A percentile compares a stretch with the other conserved stretches of the same genome.
Conservation (phyloP, 805 yeast species). For the Candida ascalaphidarum region DNA sequence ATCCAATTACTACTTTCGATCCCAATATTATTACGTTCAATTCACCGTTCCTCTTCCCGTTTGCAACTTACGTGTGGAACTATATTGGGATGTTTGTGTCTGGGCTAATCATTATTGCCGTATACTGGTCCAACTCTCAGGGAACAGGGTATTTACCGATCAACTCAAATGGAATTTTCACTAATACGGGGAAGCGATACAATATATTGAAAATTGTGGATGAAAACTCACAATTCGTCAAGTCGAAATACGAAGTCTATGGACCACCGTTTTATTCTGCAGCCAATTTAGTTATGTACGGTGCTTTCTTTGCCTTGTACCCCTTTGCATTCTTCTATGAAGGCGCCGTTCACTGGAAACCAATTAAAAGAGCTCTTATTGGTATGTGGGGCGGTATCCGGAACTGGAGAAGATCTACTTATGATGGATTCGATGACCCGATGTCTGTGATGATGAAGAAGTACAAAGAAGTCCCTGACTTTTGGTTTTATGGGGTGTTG, state of each 20-base stretch:
- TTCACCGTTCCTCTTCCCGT: constrained; percentile 34
- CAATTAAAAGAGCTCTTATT: constrained; percentile 6
- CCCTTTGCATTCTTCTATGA: constrained; percentile 16
- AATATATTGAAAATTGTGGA: constrained; percentile 6
- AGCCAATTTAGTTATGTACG: constrained; percentile 12
- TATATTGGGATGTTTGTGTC: constrained; percentile 10
- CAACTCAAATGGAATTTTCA: constrained; percentile 13
- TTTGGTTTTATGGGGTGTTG: constrained; percentile 17
- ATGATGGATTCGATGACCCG: constrained; percentile 24
- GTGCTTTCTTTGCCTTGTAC: constrained; percentile 15
- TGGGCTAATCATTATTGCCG: constrained; percentile 14
- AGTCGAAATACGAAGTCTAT: constrained; percentile 8
- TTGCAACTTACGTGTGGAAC: constrained; percentile 11
- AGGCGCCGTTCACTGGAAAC: constrained; percentile 5
- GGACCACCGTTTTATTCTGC: constrained; percentile 16
- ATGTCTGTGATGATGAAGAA: constrained; percentile 22
- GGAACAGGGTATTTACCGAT: constrained; percentile 22
- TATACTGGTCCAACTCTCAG: constrained; percentile 18
- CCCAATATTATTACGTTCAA: constrained; percentile 30
- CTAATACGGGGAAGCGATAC: constrained; percentile 15
- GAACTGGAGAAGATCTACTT: constrained; percentile 13
- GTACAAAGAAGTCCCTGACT: constrained; percentile 27
- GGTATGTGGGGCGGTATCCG: too few relatives aligned
- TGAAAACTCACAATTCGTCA: constrained; percentile 5
- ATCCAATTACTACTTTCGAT: constrained; percentile 47